A percentile compares a stretch with the other conserved stretches of the same genome.
These are phyloP conservation scores for Pseudopithomyces maydicus DNA, from an alignment of 2,329 filamentous ascomycete genomes.

Conservation along the genomic window DNA sequence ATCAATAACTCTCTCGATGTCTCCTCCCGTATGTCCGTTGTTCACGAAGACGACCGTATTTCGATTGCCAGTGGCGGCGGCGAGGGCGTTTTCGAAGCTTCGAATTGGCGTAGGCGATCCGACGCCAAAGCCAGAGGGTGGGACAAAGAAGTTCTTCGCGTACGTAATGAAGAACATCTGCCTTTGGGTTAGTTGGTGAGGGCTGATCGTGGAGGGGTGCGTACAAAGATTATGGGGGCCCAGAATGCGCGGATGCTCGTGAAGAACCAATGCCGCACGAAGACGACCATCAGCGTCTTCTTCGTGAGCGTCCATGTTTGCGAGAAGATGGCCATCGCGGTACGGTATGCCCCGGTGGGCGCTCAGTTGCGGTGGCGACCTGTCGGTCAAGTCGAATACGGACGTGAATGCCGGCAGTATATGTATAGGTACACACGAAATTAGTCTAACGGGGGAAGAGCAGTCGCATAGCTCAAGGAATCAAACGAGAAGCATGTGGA, in stretches of 20 bases:
- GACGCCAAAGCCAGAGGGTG: slow-evolving; percentile 76
- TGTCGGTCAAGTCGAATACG: not conserved
- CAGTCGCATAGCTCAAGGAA: not conserved
- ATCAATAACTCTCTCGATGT: slow-evolving; percentile 74
- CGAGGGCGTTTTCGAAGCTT: slow-evolving; percentile 67
- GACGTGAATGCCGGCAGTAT: not conserved
- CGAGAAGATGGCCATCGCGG: slow-evolving; percentile 45
- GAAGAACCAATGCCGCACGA: slow-evolving; percentile 59
- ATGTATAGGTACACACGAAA: not conserved
- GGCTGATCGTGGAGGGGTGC: slow-evolving; percentile 2
- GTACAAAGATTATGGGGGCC: slow-evolving; percentile 59
- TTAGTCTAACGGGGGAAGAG: slow-evolving; percentile 4
- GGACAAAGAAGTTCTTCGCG: slow-evolving; percentile 82
- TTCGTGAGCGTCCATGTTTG: slow-evolving; percentile 63
- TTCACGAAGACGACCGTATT: slow-evolving; percentile 79
- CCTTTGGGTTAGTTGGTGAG: slow-evolving; percentile 13
- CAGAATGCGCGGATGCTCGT: slow-evolving; percentile 61
- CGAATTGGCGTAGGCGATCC: slow-evolving; percentile 66
- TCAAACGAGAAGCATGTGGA: not conserved
- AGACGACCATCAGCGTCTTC: slow-evolving; percentile 62
- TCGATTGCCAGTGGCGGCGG: slow-evolving; percentile 61
- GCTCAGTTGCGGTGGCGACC: not conserved
- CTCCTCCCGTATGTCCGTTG: slow-evolving; percentile 68
- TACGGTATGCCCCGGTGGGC: slow-evolving; percentile 18
- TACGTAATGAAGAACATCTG: slow-evolving; percentile 62